These are phyloP conservation scores for Datisca glomerata DNA, from an alignment of 306 rosid species.

Conservation along the genomic window DNA sequence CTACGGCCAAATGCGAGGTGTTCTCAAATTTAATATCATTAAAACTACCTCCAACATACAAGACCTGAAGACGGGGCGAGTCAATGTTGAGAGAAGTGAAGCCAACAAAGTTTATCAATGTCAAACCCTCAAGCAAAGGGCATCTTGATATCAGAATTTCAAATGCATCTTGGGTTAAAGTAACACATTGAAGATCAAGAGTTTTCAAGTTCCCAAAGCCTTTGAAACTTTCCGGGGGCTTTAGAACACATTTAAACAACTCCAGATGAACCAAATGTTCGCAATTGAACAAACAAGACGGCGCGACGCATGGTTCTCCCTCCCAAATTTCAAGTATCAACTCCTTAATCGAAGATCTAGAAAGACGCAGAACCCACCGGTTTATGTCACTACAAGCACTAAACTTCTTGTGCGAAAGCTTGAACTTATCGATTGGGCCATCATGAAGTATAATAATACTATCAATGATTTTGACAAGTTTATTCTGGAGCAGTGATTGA, in stretches of 20 bases:
- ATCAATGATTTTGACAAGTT: slow-evolving; percentile 40
- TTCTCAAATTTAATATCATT: slow-evolving; percentile 34
- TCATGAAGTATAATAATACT: slow-evolving; percentile 55
- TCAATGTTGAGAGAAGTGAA: slow-evolving; percentile 33
- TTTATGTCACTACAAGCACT: slow-evolving; percentile 32
- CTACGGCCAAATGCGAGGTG: slow-evolving; percentile 33
- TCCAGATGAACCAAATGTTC: slow-evolving; percentile 39
- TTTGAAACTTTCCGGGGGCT: slow-evolving; percentile 38
- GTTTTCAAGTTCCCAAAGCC: slow-evolving; percentile 47
- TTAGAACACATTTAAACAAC: slow-evolving; percentile 38
- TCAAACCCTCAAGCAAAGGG: slow-evolving; percentile 42
- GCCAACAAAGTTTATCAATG: slow-evolving; percentile 50
- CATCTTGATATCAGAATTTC: slow-evolving; percentile 35
- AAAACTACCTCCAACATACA: slow-evolving; percentile 47
- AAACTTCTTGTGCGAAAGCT: slow-evolving; percentile 41
- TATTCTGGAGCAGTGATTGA: slow-evolving; percentile 20
- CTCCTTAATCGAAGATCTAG: slow-evolving; percentile 34
- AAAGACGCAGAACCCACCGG: slow-evolving; percentile 39
- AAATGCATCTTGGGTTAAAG: slow-evolving; percentile 42
- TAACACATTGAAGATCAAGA: slow-evolving; percentile 61
- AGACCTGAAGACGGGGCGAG: slow-evolving; percentile 41
- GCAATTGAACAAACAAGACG: slow-evolving; percentile 34
- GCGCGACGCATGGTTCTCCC: slow-evolving; percentile 43
- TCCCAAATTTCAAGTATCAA: slow-evolving; percentile 51
- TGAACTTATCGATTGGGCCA: slow-evolving; percentile 38